Evolutionary conservation across 2,329 filamentous ascomycete genomes (phyloP).

Genomic region (Cytospora paraplurivora): DNA sequence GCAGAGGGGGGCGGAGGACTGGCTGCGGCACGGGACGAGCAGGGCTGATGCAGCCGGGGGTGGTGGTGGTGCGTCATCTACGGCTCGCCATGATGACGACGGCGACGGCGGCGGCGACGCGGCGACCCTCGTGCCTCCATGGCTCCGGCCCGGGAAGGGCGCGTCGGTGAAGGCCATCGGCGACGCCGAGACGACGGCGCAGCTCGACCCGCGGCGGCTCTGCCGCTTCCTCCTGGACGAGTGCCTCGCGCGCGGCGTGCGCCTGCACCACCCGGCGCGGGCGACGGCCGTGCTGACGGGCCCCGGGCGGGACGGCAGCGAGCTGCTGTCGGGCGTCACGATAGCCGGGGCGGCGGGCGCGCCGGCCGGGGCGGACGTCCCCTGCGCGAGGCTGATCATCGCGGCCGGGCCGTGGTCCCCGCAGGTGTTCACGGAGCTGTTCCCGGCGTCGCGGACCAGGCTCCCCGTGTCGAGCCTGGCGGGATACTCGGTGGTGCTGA

Average conservation of each 20-base stretch:
- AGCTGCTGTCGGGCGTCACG: conserved; percentile 56
- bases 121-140: conserved; percentile 45
- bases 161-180: conserved; percentile 64
- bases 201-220: conserved; percentile 68
- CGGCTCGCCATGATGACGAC: conserved; percentile 5
- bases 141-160: conserved; percentile 59
- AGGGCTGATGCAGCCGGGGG: conserved; percentile 55
- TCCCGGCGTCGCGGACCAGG: conserved; percentile 54
- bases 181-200: conserved; percentile 60
- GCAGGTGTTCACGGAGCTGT: conserved; percentile 64
- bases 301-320: conserved; percentile 40
- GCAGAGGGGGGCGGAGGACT: conserved; percentile 58
- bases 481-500: conserved; percentile 72
- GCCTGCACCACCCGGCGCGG: conserved; percentile 65
- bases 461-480: conserved; percentile 65
- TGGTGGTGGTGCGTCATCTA: conserved; percentile 3
- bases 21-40: conserved; percentile 66
- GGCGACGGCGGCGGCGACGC: conserved; percentile 18
- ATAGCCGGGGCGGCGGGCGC: conserved; percentile 47
- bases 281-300: conserved; percentile 57
- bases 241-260: conserved; percentile 62
- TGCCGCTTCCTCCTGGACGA: conserved; percentile 65
- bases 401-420: conserved; percentile 73
- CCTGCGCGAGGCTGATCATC: conserved; percentile 66
- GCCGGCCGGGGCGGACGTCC: conserved; percentile 48